Evolutionary conservation across 108 stramenopile genomes (phyloP).

Genomic region (Skeletonema menzelii): DNA sequence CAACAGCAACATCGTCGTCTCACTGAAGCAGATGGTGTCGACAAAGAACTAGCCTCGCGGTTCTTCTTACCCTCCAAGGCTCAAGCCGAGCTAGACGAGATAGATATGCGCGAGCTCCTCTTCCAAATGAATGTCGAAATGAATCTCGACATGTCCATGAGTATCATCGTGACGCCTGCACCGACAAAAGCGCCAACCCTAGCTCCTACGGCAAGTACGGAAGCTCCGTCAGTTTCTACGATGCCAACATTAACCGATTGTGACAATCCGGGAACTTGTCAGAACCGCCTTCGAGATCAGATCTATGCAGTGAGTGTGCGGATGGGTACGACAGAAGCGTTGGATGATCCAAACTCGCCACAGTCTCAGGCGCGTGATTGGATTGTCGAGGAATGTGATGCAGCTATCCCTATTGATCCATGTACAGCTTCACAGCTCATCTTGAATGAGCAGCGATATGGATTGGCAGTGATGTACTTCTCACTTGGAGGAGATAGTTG

Average conservation of each 20-base stretch:
- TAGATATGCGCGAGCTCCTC: conserved; percentile 15
- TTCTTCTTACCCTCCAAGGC: conserved; percentile 19
- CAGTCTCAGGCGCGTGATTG: conserved; percentile 36
- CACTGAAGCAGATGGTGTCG: conserved; percentile 8
- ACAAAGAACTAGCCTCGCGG: conserved; percentile 13
- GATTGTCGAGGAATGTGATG: conserved; percentile 44
- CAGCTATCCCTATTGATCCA: conserved; percentile 31
- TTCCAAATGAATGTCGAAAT: conserved; percentile 14
- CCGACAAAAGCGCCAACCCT: conserved; percentile 12
- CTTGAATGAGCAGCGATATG: conserved; percentile 71
- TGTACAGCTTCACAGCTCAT: conserved; percentile 27
- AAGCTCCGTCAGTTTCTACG: background rate
- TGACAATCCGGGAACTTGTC: conserved; percentile 34
- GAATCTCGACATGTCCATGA: conserved; percentile 16
- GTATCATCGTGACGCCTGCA: background rate
- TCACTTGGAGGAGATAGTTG: conserved; percentile 65
- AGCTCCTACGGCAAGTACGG: background rate
- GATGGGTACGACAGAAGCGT: conserved; percentile 25
- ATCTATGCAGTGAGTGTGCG: conserved; percentile 27
- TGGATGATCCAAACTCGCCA: conserved; percentile 38
- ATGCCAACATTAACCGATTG: conserved; percentile 31
- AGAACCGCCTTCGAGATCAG: conserved; percentile 35
- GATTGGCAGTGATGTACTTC: conserved; percentile 75
- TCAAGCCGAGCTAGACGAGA: conserved; percentile 20
- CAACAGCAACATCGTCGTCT: conserved; percentile 1